phyloP scores from a whole-genome alignment of 2,329 filamentous ascomycete species.

The Microdochium trichocladiopsis region DNA sequence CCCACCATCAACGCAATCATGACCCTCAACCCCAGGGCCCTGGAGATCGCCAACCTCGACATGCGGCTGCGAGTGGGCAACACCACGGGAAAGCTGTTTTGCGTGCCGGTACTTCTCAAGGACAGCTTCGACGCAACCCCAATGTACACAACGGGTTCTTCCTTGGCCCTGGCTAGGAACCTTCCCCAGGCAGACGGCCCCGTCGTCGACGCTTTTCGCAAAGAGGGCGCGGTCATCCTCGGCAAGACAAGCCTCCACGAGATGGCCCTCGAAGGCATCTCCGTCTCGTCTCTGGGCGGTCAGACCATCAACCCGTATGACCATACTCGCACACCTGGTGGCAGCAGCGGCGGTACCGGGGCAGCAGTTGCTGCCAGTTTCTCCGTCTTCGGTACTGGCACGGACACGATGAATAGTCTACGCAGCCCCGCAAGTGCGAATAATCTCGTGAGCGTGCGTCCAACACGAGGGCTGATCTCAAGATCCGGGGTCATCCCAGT shows the following conservation, averaged over 20 bases:
- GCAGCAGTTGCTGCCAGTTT: constrained; percentile 50
- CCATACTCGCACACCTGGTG: constrained; percentile 52
- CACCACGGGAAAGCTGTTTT: constrained; percentile 45
- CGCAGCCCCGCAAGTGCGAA: constrained; percentile 56
- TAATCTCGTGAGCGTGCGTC: constrained; percentile 50
- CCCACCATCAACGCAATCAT: constrained; percentile 44
- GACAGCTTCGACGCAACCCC: constrained; percentile 54
- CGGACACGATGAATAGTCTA: constrained; percentile 56
- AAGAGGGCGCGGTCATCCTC: constrained; percentile 48
- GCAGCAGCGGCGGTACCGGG: constrained; percentile 56
- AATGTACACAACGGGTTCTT: constrained; percentile 51
- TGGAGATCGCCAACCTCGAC: constrained; percentile 17
- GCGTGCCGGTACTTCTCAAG: constrained; percentile 55
- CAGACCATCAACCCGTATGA: constrained; percentile 62
- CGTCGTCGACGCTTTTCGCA: constrained; percentile 39
- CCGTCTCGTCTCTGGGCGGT: constrained; percentile 54
- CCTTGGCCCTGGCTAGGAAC: constrained; percentile 38
- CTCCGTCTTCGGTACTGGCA: constrained; percentile 50
- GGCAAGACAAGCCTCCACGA: constrained; percentile 58
- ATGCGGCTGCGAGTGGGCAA: constrained; percentile 35
- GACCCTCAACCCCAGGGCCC: not conserved
- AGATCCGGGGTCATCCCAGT: constrained; percentile 46
- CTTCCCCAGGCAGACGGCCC: constrained; percentile 37
- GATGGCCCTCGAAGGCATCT: constrained; percentile 56
- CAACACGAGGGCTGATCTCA: constrained; percentile 45